phyloP scores from a whole-genome alignment of 352 stramenopile genomes.

The Globisporangium canariense region DNA sequence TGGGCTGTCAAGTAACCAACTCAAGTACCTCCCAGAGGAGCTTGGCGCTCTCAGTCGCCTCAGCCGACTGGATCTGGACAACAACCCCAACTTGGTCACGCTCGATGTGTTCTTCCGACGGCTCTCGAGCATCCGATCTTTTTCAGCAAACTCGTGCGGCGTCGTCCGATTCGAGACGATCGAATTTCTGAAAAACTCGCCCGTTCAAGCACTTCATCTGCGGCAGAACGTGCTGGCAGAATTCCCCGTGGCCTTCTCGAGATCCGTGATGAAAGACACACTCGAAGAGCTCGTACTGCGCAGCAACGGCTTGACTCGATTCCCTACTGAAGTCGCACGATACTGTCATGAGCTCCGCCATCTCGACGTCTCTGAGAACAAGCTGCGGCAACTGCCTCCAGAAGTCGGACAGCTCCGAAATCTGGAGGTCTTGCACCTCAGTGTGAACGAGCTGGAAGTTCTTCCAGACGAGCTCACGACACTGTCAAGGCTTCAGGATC shows the following conservation, averaged over 20 bases:
- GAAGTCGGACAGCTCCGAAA: conserved; percentile 32
- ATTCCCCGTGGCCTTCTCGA: conserved; percentile 37
- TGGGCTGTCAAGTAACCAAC: conserved; percentile 34
- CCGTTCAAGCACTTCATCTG: conserved; percentile 33
- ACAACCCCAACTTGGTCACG: conserved; percentile 35
- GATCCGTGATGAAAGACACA: conserved; percentile 42
- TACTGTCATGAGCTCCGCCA: conserved; percentile 33
- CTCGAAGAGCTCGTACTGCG: conserved; percentile 37
- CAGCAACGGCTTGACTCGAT: conserved; percentile 31
- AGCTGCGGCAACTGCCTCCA: conserved; percentile 31
- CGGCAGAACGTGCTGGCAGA: conserved; percentile 39
- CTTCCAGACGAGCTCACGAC: conserved; percentile 41
- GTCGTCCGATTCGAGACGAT: conserved; percentile 38
- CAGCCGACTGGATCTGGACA: conserved; percentile 33
- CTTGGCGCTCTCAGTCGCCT: conserved; percentile 31
- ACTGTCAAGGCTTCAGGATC: conserved; percentile 29
- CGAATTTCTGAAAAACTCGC: conserved; percentile 43
- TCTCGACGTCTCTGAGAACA: conserved; percentile 53
- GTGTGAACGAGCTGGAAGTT: conserved; percentile 33
- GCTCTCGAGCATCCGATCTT: conserved; percentile 25
- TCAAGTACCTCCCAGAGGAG: conserved; percentile 39
- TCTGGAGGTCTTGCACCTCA: conserved; percentile 40
- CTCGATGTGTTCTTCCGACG: conserved; percentile 36
- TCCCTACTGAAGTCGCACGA: conserved; percentile 39
- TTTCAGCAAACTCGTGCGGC: conserved; percentile 38